These are phyloP conservation scores for Lentinus tigrinus DNA, from an alignment of 768 basidiomycete genomes.

Conservation along the genomic window DNA sequence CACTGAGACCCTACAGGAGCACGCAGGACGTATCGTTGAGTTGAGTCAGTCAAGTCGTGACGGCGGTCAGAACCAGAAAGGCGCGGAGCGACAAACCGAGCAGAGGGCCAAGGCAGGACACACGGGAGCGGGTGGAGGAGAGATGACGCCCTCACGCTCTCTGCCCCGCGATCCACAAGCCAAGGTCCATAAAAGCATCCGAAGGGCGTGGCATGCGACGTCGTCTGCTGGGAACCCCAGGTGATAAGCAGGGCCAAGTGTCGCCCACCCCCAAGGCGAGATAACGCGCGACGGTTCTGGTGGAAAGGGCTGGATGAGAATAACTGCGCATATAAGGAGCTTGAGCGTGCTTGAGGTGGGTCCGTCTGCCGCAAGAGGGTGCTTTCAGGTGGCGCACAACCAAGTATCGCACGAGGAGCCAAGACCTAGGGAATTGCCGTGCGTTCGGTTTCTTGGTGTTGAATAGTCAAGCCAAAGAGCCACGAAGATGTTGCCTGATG, in stretches of 20 bases:
- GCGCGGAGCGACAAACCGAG: no score
- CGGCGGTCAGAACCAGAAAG: no score
- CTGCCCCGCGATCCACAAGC: no score
- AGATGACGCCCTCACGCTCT: no score
- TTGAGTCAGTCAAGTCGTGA: not conserved
- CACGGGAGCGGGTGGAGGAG: no score
- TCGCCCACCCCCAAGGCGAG: not conserved
- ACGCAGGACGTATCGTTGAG: no score
- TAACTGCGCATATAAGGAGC: not conserved
- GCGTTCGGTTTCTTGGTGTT: not conserved
- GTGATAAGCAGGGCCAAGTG: not conserved
- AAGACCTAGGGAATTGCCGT: not conserved
- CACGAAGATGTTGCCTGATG: not conserved
- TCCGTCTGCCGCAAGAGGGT: not conserved
- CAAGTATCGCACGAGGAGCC: not conserved
- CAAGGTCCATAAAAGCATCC: no score
- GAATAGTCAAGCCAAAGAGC: not conserved
- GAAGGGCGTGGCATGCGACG: no score
- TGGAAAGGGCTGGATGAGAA: not conserved
- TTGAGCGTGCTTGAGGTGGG: not conserved
- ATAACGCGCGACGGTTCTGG: not conserved
- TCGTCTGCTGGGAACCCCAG: not conserved
- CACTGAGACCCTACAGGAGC: not conserved
- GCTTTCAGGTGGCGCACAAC: not conserved
- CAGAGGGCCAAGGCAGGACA: no score